A percentile compares a stretch with the other conserved stretches of the same genome.
Conservation (phyloP, 306 rosid species). For the Erythrophleum fordii region DNA sequence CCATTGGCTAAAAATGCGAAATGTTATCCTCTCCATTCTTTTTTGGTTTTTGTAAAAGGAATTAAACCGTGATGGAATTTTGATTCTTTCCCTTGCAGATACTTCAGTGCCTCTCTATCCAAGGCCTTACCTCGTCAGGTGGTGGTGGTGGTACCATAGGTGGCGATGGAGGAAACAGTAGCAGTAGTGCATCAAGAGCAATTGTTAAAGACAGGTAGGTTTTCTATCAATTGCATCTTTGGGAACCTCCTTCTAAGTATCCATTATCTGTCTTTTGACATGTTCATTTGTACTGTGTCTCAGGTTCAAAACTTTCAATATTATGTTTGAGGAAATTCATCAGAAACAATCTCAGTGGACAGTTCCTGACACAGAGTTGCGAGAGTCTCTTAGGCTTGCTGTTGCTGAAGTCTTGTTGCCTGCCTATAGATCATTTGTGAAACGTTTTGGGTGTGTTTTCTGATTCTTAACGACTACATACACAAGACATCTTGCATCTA, state of each 20-base stretch:
- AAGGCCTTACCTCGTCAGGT: slow-evolving; percentile 87
- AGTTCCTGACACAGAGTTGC: slow-evolving; percentile 88
- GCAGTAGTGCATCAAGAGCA: slow-evolving; percentile 92
- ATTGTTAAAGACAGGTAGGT: slow-evolving; percentile 81
- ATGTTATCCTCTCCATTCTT: not conserved
- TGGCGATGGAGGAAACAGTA: slow-evolving; percentile 66
- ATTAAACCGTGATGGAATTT: slow-evolving; percentile 23
- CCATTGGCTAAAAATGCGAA: not conserved
- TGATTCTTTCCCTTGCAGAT: slow-evolving; percentile 59
- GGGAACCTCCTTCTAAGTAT: not conserved
- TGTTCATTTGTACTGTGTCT: slow-evolving; percentile 20
- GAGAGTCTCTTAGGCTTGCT: slow-evolving; percentile 92
- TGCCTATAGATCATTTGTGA: slow-evolving; percentile 85
- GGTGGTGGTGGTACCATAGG: slow-evolving; percentile 71
- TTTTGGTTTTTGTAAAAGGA: not conserved
- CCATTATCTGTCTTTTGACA: not conserved
- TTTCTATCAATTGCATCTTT: slow-evolving; percentile 10
- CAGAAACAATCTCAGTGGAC: slow-evolving; percentile 98
- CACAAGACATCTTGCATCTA: not conserved
- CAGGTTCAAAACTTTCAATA: slow-evolving; percentile 87
- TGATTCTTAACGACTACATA: not conserved
- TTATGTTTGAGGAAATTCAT: slow-evolving; percentile 92
- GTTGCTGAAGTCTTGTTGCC: slow-evolving; percentile 95
- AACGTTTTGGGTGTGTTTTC: slow-evolving; percentile 80
- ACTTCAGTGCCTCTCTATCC: slow-evolving; percentile 80